Percentiles rank a stretch among this genome's conserved stretches.
phyloP scores from a whole-genome alignment of 805 yeast genomes.

The Starmerella etchellsii region DNA sequence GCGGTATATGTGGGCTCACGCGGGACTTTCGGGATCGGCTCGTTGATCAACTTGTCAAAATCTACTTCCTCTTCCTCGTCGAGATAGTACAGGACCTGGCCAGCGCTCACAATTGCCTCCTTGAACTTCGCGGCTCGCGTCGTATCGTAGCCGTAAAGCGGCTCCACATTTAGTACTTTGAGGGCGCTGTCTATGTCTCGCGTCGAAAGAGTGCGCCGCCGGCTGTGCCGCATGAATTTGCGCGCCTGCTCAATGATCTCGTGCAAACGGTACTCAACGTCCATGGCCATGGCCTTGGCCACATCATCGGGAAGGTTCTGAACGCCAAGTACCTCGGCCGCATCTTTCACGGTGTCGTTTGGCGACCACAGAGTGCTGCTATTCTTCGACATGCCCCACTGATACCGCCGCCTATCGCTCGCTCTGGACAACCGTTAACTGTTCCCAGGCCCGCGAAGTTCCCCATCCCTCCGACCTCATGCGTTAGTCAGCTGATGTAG shows the following conservation, averaged over 20 bases:
- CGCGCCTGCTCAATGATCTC: conserved; percentile 92
- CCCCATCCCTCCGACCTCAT: no score
- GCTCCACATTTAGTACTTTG: conserved; percentile 80
- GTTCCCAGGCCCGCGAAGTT: no score
- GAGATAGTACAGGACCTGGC: conserved; percentile 83
- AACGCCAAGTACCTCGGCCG: conserved; percentile 82
- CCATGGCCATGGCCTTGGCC: conserved; percentile 92
- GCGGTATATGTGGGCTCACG: conserved; percentile 86
- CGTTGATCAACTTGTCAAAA: conserved; percentile 83
- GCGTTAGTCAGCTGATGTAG: no score
- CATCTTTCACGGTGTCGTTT: conserved; percentile 90
- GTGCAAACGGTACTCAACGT: conserved; percentile 93
- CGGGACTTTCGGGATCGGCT: conserved; percentile 91
- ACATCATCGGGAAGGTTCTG: conserved; percentile 72
- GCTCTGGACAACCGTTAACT: no score
- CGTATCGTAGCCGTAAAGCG: conserved; percentile 35
- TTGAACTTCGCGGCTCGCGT: conserved; percentile 60
- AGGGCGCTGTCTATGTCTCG: conserved; percentile 72
- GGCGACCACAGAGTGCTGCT: conserved; percentile 92
- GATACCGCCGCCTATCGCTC: no score
- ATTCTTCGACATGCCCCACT: conserved; percentile 22
- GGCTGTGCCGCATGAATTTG: conserved; percentile 90
- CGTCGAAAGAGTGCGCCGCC: conserved; percentile 67
- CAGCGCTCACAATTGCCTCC: conserved; percentile 81
- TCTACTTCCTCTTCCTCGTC: conserved; percentile 86